Evolutionary conservation across 164 flowering plant genomes (phyloP).

Genomic region (Dillenia turbinata): DNA sequence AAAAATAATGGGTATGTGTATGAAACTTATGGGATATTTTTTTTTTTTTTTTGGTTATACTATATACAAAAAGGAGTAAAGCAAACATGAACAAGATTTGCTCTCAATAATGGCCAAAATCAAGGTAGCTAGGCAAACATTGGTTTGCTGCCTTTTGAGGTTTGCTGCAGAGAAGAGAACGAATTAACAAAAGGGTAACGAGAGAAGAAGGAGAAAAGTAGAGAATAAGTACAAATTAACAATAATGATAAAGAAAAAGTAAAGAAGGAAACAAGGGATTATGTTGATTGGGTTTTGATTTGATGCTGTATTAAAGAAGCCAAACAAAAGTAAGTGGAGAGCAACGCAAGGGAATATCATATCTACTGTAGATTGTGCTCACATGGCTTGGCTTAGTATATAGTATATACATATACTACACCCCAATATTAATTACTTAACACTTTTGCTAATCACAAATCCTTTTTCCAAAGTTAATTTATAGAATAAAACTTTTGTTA

Average conservation of each 20-base stretch:
- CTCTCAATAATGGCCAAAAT: neutral
- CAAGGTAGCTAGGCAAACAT: neutral
- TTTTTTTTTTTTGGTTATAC: no score
- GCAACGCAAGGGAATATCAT: conserved; percentile 31
- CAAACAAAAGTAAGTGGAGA: conserved; percentile 31
- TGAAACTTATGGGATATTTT: no score
- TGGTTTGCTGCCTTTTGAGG: no score
- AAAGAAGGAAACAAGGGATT: conserved; percentile 20
- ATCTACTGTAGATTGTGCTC: conserved; percentile 52
- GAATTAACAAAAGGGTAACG: neutral
- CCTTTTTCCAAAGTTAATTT: conserved; percentile 19
- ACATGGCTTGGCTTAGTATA: conserved; percentile 28
- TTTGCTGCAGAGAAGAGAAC: neutral
- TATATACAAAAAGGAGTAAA: no score
- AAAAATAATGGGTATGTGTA: no score
- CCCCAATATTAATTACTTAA: conserved; percentile 26
- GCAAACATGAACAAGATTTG: no score
- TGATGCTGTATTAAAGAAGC: conserved; percentile 15
- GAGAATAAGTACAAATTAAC: no score
- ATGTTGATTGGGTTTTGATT: conserved; percentile 22
- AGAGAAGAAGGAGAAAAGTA: neutral
- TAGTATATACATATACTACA: conserved; percentile 14
- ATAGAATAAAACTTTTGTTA: neutral
- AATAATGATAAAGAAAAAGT: no score
- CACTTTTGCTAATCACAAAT: conserved; percentile 25